These are phyloP conservation scores for Ascobolus immersus DNA, from an alignment of 495 filamentous ascomycete genomes.

Conservation along the genomic window DNA sequence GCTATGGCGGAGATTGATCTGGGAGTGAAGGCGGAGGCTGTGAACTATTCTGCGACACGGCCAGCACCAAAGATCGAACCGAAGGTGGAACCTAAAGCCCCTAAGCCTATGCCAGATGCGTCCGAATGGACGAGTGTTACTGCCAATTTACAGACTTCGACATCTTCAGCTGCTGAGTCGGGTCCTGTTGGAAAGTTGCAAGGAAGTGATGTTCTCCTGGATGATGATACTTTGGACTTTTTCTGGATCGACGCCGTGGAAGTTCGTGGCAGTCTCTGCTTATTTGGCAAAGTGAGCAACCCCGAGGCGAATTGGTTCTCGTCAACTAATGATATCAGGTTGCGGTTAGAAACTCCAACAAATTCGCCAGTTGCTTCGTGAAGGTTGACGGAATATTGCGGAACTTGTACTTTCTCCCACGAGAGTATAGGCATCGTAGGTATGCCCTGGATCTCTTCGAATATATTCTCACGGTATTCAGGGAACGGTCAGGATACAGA, in stretches of 20 bases:
- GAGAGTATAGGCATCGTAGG: constrained; percentile 34
- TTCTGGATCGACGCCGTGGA: constrained; percentile 97
- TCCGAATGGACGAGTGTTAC: constrained; percentile 82
- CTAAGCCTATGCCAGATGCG: constrained; percentile 22
- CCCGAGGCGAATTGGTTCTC: no score
- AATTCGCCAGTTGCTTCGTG: constrained; percentile 73
- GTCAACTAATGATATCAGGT: no score
- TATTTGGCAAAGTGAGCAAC: constrained; percentile 95
- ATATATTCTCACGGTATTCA: constrained; percentile 11
- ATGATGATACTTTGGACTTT: constrained; percentile 73
- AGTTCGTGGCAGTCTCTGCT: constrained; percentile 67
- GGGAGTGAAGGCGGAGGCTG: constrained; percentile 35
- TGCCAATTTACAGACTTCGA: constrained; percentile 61
- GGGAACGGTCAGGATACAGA: constrained; percentile 38
- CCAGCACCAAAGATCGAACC: constrained; percentile 46
- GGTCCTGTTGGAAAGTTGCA: constrained; percentile 49
- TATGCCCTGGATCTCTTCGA: not conserved
- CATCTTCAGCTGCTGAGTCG: constrained; percentile 33
- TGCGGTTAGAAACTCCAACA: constrained; percentile 56
- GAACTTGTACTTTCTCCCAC: constrained; percentile 80
- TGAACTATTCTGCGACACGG: constrained; percentile 71
- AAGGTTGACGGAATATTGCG: constrained; percentile 87
- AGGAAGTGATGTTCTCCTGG: constrained; percentile 56
- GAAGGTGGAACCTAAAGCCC: constrained; percentile 34
- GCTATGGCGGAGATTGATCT: constrained; percentile 21